Evolutionary conservation across 75 land plant genomes (phyloP).

Genomic region (Gnetum montanum): DNA sequence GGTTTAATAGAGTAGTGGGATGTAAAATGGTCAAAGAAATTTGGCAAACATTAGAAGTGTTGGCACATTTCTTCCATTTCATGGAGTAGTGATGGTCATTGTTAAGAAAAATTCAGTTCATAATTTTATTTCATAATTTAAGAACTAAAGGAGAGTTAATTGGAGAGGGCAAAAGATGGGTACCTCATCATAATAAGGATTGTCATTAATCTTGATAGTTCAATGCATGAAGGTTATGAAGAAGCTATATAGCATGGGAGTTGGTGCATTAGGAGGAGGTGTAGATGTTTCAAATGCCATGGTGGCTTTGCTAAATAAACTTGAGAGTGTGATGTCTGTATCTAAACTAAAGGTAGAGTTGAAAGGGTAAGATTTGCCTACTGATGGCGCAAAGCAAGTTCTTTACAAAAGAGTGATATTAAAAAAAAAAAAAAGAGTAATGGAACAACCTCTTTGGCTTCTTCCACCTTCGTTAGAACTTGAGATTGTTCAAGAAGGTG

Average conservation of each 20-base stretch:
- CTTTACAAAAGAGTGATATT: slow-evolving; percentile 95
- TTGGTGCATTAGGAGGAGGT: slow-evolving; percentile 44
- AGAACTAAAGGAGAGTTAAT: slow-evolving; percentile 89
- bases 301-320: slow-evolving; percentile 55
- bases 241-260: slow-evolving; percentile 50
- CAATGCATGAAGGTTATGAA: slow-evolving; percentile 62
- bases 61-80: too few species aligned
- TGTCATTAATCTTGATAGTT: slow-evolving; percentile 63
- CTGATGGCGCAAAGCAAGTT: slow-evolving; percentile 85
- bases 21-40: too few species aligned
- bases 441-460: slow-evolving; percentile 93
- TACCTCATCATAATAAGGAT: slow-evolving; percentile 47
- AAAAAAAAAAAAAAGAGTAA: slow-evolving; percentile 80
- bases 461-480: slow-evolving; percentile 65
- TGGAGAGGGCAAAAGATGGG: slow-evolving; percentile 90
- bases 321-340: slow-evolving; percentile 69
- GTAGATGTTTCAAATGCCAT: slow-evolving; percentile 51
- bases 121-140: too few species aligned
- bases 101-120: too few species aligned
- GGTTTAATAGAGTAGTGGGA: too few species aligned
- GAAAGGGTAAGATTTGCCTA: slow-evolving; percentile 88
- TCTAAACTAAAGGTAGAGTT: slow-evolving; percentile 88
- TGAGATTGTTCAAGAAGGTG: slow-evolving; percentile 74
- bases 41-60: too few species aligned
- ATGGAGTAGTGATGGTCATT: too few species aligned